Percentiles rank a stretch among this genome's conserved stretches.
Evolutionary conservation across 1,139 yeast genomes (phyloP).

Genomic region (Debaryomyces subglobosus): DNA sequence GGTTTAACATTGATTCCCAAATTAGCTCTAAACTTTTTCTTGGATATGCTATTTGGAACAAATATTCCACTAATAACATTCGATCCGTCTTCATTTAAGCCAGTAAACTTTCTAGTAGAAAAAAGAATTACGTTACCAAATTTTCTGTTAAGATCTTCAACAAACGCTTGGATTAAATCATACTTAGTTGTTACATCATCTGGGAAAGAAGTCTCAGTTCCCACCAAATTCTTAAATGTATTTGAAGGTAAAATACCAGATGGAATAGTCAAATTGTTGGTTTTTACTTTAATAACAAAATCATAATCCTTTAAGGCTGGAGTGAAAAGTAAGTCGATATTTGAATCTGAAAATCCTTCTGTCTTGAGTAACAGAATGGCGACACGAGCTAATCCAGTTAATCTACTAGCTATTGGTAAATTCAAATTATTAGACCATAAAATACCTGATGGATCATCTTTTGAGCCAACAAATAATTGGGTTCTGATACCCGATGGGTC

Average conservation of each 20-base stretch:
- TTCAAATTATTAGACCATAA: slow-evolving; percentile 76
- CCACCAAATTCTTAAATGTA: slow-evolving; percentile 66
- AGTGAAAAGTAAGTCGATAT: slow-evolving; percentile 63
- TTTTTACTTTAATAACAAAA: slow-evolving; percentile 64
- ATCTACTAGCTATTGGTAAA: slow-evolving; percentile 80
- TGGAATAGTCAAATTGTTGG: slow-evolving; percentile 43
- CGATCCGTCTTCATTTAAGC: slow-evolving; percentile 49
- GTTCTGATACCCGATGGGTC: slow-evolving; percentile 84
- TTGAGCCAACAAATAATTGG: slow-evolving; percentile 81
- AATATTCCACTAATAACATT: slow-evolving; percentile 79
- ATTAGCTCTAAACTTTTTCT: slow-evolving; percentile 76
- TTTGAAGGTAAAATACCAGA: slow-evolving; percentile 60
- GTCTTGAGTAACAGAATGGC: slow-evolving; percentile 58
- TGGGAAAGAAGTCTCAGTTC: slow-evolving; percentile 44
- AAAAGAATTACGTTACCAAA: slow-evolving; percentile 61
- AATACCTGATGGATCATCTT: slow-evolving; percentile 80
- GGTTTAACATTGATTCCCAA: slow-evolving; percentile 78
- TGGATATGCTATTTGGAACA: slow-evolving; percentile 61
- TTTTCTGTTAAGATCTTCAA: slow-evolving; percentile 57
- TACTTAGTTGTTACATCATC: slow-evolving; percentile 47
- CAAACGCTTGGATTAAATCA: slow-evolving; percentile 60
- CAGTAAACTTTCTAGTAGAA: slow-evolving; percentile 58
- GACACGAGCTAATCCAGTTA: slow-evolving; percentile 84
- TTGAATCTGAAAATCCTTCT: slow-evolving; percentile 47
- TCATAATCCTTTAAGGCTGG: slow-evolving; percentile 88